Base-by-base conservation (phyloP, 2,329 filamentous ascomycete genomes). In the Pseudocercospora cruenta region DNA sequence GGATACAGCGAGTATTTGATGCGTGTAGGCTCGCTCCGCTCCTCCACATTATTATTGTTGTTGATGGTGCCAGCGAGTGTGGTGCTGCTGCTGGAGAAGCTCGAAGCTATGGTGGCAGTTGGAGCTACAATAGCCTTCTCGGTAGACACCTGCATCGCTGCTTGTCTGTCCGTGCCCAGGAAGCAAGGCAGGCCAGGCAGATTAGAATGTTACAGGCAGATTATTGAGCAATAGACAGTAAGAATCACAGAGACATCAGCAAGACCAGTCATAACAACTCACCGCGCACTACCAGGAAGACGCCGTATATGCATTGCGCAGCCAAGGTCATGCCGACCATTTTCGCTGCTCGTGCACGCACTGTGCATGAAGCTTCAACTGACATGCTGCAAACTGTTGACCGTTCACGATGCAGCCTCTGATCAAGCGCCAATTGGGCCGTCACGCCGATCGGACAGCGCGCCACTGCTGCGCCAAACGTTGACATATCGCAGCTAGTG, bases 1-100 rank as follows among this genome's bases (percentile, higher is more conserved):
- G 63, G 63, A 61, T 61, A 65, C 24, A 65, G 45, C 43, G 63
- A 65, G 49, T 61, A 65, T 33, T 59, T 51, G 14, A 55, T 53
- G 43, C 36, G 21, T n/a, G 47, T 58, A 14, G 62, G 58, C 28
- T 61, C 63, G 33, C 24, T 55, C 3, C 19, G 21, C 19, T 51
- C 47, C 7, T 22, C 47, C 4, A 12, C 47, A 51, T 22, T 26
- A 24, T 19, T 43, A 26, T 22, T 26, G n/a, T 16, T 39, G 47
- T 21, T n/a, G 19, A 14, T 24, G n/a, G 3, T 54, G 51, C 22
- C 24, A 10, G 51, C 21, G 51, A 51, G 47, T 51, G 47, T 51
- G 6, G 47, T 22, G 47, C 47, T 51, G 47, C 19, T 21, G 47
- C 47, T 60, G 19, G 57, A 45, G 57, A 59, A 24, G 57, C 19